A percentile compares a stretch with the other conserved stretches of the same genome.
Conservation (phyloP, 371 early-diverging fungal genomes). For the Capniomyces stellatus region DNA sequence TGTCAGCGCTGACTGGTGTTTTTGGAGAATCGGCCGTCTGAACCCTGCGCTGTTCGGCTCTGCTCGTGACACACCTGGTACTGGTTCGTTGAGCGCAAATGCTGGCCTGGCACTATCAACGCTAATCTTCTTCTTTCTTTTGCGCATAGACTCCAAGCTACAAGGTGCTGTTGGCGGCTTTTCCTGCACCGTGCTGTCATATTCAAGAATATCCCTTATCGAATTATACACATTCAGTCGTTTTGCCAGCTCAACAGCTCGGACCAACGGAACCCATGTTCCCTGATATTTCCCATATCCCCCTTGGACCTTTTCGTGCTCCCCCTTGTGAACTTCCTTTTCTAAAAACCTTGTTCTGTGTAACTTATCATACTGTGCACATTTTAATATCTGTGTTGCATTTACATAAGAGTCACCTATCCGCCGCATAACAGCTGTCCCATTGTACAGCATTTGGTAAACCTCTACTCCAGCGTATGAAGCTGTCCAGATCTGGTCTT, state of each 20-base stretch:
- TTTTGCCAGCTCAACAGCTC: slow-evolving; percentile 6
- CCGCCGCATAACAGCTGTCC: slow-evolving; percentile 77
- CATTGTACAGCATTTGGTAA: slow-evolving; percentile 66
- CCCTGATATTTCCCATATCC: slow-evolving; percentile 95
- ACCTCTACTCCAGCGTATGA: slow-evolving; percentile 83
- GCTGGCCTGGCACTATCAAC: not conserved
- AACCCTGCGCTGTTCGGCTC: too few relatives aligned
- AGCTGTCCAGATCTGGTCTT: slow-evolving; percentile 27
- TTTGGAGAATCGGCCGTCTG: not conserved
- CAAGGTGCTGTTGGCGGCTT: slow-evolving; percentile 22
- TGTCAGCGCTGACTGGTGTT: not conserved
- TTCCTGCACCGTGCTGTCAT: slow-evolving; percentile 15
- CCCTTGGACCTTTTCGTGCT: slow-evolving; percentile 85
- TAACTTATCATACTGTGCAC: slow-evolving; percentile 78
- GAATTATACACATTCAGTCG: slow-evolving; percentile 14
- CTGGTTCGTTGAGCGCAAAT: not conserved
- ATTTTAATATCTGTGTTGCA: slow-evolving; percentile 88
- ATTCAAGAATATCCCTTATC: slow-evolving; percentile 14
- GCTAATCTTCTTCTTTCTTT: slow-evolving; percentile 8
- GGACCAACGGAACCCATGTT: slow-evolving; percentile 22
- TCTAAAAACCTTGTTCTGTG: slow-evolving; percentile 77
- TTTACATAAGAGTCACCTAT: slow-evolving; percentile 68
- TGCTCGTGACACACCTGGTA: not conserved
- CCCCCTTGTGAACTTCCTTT: slow-evolving; percentile 55
- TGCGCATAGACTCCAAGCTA: slow-evolving; percentile 21